Evolutionary conservation across 1,284 basidiomycete species (phyloP).

Genomic region (Fomitopsis schrenkii): DNA sequence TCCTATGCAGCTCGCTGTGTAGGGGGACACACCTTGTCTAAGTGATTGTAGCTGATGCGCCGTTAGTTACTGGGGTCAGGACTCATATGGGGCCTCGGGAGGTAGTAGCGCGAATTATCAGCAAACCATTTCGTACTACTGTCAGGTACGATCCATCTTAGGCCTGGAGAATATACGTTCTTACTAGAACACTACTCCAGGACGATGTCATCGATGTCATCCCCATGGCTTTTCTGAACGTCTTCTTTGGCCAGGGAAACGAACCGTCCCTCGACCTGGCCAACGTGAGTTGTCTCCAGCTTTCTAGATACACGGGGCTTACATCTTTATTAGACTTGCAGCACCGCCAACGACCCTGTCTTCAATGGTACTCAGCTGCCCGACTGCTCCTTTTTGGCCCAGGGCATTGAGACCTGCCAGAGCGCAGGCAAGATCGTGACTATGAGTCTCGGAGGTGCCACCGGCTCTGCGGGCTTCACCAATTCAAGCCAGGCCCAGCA

Average conservation of each 20-base stretch:
- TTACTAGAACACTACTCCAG: constrained; percentile 15
- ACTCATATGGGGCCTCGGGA: constrained; percentile 54
- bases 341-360: constrained; percentile 30
- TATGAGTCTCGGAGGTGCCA: constrained; percentile 60
- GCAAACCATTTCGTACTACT: constrained; percentile 45
- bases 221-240: constrained; percentile 56
- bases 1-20: constrained; percentile 20
- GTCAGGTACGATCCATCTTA: constrained; percentile 31
- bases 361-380: constrained; percentile 56
- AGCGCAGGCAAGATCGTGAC: constrained; percentile 63
- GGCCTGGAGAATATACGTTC: neutral
- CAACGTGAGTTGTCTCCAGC: constrained; percentile 38
- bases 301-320: neutral
- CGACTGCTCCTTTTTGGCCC: constrained; percentile 50
- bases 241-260: constrained; percentile 51
- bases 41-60: neutral
- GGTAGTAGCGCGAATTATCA: constrained; percentile 44
- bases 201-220: constrained; percentile 50
- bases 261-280: constrained; percentile 58
- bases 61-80: constrained; percentile 43
- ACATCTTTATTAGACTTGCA: constrained; percentile 42
- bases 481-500: constrained; percentile 47
- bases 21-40: constrained; percentile 7
- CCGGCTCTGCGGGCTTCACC: constrained; percentile 45
- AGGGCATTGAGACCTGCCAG: constrained; percentile 58